Base-by-base conservation (phyloP, 768 basidiomycete genomes). In the Pleurotus eryngii region DNA sequence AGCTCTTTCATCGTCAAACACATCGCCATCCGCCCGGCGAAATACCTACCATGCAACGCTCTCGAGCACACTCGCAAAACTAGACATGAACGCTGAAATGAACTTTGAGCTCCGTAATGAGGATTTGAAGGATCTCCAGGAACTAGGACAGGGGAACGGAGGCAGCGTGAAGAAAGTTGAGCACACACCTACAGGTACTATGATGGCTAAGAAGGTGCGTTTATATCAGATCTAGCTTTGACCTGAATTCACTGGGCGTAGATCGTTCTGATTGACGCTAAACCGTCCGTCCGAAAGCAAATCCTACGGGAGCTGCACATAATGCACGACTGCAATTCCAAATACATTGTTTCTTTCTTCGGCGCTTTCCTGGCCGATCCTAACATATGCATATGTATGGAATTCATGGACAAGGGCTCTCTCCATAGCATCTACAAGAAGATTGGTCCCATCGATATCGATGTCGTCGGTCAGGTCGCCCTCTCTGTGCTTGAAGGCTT, bases 331-430 rank as follows among this genome's bases (percentile, higher is more conserved):
- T 98, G 96, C 74, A 81, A 89, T 62, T 95, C 92, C 5, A 83
- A 82, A 55, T 92, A 94, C 71, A 99, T 99, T 69, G 90, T 99
- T 65, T 95, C 92, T 0, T 99, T 98, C 77, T 95, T 89, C 68
- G 97, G 97, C 60, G 97, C 97, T 53, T 99, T 94, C 75, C 79
- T 98, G 30, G 86, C 90, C 2, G 97, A 99, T 72, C 96, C 96
- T 11, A 98, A 98, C 67, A 96, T 99, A 68, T 97, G 97, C 72
- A 96, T 98, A 53, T 98, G 95, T 74, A 98, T 99, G 89, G 97
- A 99, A 70, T 91, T 74, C 71, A 90, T 90, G 91, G 90, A 96
- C 80, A 95, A 92, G 70, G 91, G 93, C 60, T 94, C 88, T 7
- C 79, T 97, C 7, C 97, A 99, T 70, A 86, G 88, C 30, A 95